Conservation (phyloP, 768 basidiomycete species). For the Galerina marginata region DNA sequence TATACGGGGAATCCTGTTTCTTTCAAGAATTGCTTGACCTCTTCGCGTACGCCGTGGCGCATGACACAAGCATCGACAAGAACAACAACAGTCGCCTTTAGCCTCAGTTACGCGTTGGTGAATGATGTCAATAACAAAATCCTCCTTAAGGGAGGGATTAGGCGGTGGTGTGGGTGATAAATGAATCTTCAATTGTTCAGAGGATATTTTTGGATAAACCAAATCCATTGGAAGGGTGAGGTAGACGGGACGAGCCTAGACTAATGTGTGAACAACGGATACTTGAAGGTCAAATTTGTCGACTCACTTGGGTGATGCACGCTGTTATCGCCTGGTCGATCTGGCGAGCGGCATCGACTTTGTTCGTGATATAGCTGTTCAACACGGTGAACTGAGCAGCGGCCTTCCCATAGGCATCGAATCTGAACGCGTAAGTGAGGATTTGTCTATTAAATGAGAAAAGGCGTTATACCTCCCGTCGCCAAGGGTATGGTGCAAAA, state of each 20-base stretch:
- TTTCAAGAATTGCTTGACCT: conserved; percentile 64
- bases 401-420: conserved; percentile 79
- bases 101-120: conserved; percentile 65
- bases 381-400: conserved; percentile 76
- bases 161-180: conserved; percentile 52
- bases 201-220: conserved; percentile 68
- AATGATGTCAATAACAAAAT: conserved; percentile 78
- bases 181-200: conserved; percentile 64
- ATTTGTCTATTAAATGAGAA: background rate
- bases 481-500: conserved; percentile 90
- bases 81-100: conserved; percentile 70
- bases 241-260: conserved; percentile 84
- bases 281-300: background rate
- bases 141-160: conserved; percentile 64
- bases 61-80: conserved; percentile 84
- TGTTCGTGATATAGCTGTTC: conserved; percentile 63
- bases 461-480: conserved; percentile 62
- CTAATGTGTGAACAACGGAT: background rate
- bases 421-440: conserved; percentile 45
- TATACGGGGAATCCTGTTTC: conserved; percentile 77
- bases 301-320: conserved; percentile 60
- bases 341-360: conserved; percentile 60
- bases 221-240: conserved; percentile 87
- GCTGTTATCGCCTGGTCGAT: conserved; percentile 82
- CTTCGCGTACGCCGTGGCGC: conserved; percentile 69